A percentile compares a stretch with the other conserved stretches of the same genome.
Evolutionary conservation across 371 early-diverging fungal genomes (phyloP).

Genomic region (Mortierella sp.): DNA sequence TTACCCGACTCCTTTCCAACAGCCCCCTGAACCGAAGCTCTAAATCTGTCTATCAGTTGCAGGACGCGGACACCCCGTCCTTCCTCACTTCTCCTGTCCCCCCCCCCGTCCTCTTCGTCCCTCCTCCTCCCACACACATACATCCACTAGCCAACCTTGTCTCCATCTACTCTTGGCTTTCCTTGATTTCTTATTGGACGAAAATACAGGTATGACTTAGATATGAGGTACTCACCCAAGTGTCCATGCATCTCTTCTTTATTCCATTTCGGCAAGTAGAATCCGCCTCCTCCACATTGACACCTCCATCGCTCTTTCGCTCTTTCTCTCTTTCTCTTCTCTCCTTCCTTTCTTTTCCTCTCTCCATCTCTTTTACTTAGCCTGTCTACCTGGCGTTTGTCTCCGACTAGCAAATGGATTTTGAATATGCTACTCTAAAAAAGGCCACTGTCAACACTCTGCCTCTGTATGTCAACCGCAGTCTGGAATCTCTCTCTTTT

Average conservation of each 20-base stretch:
- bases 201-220: no score
- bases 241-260: no score
- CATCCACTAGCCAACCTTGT: no score
- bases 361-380: not conserved
- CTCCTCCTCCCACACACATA: not conserved
- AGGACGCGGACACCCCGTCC: not conserved
- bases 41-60: no score
- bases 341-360: not conserved
- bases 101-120: not conserved
- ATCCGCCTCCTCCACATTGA: no score
- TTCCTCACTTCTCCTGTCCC: not conserved
- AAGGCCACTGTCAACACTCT: slow-evolving; percentile 44
- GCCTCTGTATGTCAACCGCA: slow-evolving; percentile 32
- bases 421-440: slow-evolving; percentile 48
- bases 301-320: not conserved
- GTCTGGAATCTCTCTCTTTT: not conserved
- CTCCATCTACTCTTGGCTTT: no score
- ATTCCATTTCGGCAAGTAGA: no score
- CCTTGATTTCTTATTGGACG: no score
- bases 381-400: not conserved
- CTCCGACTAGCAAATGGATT: slow-evolving; percentile 28
- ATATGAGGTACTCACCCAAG: no score
- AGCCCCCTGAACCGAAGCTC: no score
- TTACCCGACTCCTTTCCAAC: no score
- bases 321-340: not conserved